phyloP scores from a whole-genome alignment of 257 asterid genomes.

The Leptodermis oblonga region DNA sequence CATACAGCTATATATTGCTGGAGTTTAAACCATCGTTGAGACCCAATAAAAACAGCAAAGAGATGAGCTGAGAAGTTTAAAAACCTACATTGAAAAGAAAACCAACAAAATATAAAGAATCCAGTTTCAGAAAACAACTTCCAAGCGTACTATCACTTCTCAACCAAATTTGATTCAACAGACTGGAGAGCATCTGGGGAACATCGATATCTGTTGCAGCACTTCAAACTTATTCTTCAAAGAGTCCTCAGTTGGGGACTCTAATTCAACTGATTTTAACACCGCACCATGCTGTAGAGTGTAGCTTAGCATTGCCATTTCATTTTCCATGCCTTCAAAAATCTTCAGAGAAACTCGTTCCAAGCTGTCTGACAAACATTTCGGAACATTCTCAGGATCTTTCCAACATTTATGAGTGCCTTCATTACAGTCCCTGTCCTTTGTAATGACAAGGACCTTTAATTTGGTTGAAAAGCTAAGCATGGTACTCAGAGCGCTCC shows the following conservation, averaged over 20 bases:
- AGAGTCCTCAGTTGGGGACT: background rate
- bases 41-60: too few species aligned
- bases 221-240: background rate
- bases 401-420: constrained; percentile 10
- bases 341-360: background rate
- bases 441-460: background rate
- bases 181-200: background rate
- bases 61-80: too few species aligned
- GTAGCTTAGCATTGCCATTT: constrained; percentile 18
- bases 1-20: too few species aligned
- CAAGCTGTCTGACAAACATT: constrained; percentile 11
- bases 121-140: too few species aligned
- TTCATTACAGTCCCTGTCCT: too few species aligned
- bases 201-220: background rate
- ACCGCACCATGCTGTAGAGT: constrained; percentile 12
- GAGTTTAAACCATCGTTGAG: too few species aligned
- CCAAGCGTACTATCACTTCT: background rate
- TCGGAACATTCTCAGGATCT: constrained; percentile 12
- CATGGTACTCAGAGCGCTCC: background rate
- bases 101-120: too few species aligned
- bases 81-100: too few species aligned
- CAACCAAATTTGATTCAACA: background rate
- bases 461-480: background rate
- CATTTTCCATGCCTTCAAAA: constrained; percentile 1
- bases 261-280: constrained; percentile 4